Evolutionary conservation across 495 filamentous ascomycete genomes (phyloP).

Genomic region (Chaetomium cochliodes): DNA sequence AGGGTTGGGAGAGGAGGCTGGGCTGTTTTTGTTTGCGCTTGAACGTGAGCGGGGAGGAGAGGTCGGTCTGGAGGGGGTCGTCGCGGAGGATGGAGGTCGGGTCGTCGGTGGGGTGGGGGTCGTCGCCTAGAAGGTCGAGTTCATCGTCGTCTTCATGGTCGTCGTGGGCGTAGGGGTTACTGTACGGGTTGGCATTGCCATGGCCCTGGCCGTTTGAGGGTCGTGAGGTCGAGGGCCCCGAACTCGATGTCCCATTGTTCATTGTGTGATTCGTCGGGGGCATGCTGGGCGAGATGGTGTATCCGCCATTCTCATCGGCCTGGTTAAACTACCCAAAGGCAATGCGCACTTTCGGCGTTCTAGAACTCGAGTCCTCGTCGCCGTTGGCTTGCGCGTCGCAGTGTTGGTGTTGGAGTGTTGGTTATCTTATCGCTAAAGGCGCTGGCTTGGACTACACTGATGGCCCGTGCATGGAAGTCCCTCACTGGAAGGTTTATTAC

Average conservation of each 20-base stretch:
- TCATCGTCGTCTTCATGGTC: conserved; percentile 32
- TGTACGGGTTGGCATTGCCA: conserved; percentile 28
- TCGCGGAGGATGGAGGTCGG: conserved; percentile 36
- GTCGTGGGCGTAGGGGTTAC: conserved; percentile 24
- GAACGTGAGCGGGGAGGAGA: conserved; percentile 67
- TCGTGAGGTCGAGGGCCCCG: conserved; percentile 26
- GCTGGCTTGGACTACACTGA: too few species aligned
- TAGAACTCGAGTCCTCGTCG: background rate
- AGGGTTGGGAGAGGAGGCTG: conserved; percentile 43
- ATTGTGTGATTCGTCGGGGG: conserved; percentile 26
- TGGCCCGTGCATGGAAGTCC: too few species aligned
- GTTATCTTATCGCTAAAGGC: background rate
- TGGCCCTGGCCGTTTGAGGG: conserved; percentile 25
- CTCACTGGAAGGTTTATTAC: too few species aligned
- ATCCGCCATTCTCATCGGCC: background rate
- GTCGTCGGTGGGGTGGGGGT: conserved; percentile 33
- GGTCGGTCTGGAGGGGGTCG: conserved; percentile 52
- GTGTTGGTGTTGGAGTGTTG: conserved; percentile 14
- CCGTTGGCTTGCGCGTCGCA: conserved; percentile 7
- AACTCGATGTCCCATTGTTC: conserved; percentile 27
- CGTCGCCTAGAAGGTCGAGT: conserved; percentile 45
- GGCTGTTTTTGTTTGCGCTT: conserved; percentile 74
- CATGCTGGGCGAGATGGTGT: conserved; percentile 20
- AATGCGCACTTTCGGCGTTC: background rate
- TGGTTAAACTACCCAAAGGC: background rate